A percentile compares a stretch with the other conserved stretches of the same genome.
These are phyloP conservation scores for Penicillium crystallinum DNA, from an alignment of 495 filamentous ascomycete genomes.

Conservation along the genomic window DNA sequence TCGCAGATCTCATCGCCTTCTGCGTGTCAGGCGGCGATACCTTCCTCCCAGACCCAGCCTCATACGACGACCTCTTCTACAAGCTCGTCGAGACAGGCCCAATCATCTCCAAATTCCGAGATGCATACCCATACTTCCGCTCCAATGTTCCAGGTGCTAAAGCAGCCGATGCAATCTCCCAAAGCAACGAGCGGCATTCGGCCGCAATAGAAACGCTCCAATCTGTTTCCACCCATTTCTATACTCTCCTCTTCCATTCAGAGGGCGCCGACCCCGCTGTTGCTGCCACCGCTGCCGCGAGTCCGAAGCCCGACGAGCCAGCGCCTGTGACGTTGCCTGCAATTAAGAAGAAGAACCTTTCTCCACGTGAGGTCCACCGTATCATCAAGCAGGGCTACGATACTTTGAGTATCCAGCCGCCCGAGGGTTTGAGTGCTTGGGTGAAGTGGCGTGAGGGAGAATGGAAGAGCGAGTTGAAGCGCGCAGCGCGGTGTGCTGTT, in stretches of 20 bases:
- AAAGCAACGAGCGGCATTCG: constrained; percentile 24
- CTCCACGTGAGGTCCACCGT: constrained; percentile 75
- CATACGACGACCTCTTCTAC: constrained; percentile 97
- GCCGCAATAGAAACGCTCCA: constrained; percentile 77
- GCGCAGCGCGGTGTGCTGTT: constrained; percentile 70
- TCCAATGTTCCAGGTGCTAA: constrained; percentile 2
- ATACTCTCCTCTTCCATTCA: constrained; percentile 67
- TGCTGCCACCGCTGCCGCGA: not conserved
- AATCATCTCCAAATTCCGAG: constrained; percentile 74
- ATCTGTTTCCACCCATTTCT: constrained; percentile 80
- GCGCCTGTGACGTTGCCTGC: constrained; percentile 27
- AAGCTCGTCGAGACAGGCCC: constrained; percentile 93
- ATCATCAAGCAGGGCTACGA: constrained; percentile 97
- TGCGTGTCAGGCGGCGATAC: constrained; percentile 83
- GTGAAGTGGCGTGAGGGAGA: constrained; percentile 65
- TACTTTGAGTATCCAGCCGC: constrained; percentile 79
- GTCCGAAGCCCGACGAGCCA: constrained; percentile 25
- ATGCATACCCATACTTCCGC: constrained; percentile 51
- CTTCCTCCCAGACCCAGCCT: constrained; percentile 83
- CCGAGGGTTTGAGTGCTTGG: constrained; percentile 78
- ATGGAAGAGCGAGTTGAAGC: constrained; percentile 68
- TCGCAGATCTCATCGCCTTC: constrained; percentile 81
- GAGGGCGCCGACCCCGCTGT: constrained; percentile 28
- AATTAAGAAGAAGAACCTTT: constrained; percentile 56
- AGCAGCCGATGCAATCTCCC: constrained; percentile 7